Base-by-base conservation (phyloP, 495 filamentous ascomycete species). In the Aeminium ludgeri region DNA sequence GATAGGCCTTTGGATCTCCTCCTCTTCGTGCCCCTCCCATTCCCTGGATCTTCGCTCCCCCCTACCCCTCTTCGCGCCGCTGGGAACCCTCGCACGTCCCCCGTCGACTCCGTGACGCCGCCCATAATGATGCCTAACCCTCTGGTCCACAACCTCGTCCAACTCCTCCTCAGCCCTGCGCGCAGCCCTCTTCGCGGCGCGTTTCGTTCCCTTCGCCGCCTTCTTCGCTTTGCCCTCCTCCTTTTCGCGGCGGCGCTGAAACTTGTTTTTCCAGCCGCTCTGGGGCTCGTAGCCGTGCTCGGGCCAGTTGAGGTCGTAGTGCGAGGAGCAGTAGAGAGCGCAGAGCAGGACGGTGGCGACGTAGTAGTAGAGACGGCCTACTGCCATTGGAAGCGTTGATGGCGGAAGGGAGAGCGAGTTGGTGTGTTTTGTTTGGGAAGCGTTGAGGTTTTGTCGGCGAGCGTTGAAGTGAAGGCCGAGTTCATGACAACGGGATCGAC, bases 361-460 rank as follows among this genome's bases (percentile, higher is more conserved):
- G 34, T 34, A 41, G 44, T 46, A 51, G 48, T 51, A 51, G 15
- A 46, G 43, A 2, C 48, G 38, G 31, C 36, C 40, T 20, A 51
- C 31, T 6, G 27, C 35, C 48, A 51, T 51, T 25, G 23, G 23
- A 8, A 25, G 23, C 8, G 15, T 23, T 7, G 38, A 18, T 13
- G 18, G 16, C 25, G 31, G 18, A 18, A 30, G 38, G 19, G 28
- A 27, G 25, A 28, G 19, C 23, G 36, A 13, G n/a, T 7, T 40
- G 20, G 16, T 30, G 20, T 30, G 16, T n/a, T 40, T 8, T 36
- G 19, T 36, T 36, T 16, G 8, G 17, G 17, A 34, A 10, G 32
- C 6, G 6, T 15, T 36, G 16, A 36, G 23, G 7, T 10, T 36
- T 36, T 6, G 3, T 34, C 5, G 15, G 13, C 25, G 11, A 37